Conservation (phyloP, 192 early-diverging fungal species). For the Allomyces javanicus region DNA sequence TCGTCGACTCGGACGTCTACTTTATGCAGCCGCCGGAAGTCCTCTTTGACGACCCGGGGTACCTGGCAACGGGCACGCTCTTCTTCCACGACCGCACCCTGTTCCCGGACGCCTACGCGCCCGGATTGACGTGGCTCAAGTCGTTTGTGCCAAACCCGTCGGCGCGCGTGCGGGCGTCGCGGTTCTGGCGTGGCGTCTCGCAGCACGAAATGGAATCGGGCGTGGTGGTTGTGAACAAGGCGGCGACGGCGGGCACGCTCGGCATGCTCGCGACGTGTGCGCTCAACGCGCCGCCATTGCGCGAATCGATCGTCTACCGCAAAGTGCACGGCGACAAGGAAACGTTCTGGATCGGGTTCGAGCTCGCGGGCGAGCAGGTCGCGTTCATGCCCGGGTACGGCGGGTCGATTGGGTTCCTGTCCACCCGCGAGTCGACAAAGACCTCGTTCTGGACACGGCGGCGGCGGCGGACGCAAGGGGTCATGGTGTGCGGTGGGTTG, state of each 20-base stretch:
- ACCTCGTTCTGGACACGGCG: no score
- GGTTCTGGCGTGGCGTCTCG: slow-evolving; percentile 16
- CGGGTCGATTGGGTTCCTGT: slow-evolving; percentile 27
- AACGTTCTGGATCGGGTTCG: slow-evolving; percentile 44
- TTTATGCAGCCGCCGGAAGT: slow-evolving; percentile 36
- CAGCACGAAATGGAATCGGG: slow-evolving; percentile 45
- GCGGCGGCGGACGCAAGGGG: slow-evolving; percentile 8
- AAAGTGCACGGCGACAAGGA: slow-evolving; percentile 46
- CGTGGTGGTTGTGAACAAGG: slow-evolving; percentile 33
- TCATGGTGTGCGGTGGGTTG: slow-evolving; percentile 21
- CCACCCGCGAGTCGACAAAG: no score
- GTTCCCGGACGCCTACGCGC: slow-evolving; percentile 10
- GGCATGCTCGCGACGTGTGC: slow-evolving; percentile 31
- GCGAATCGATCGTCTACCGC: slow-evolving; percentile 24
- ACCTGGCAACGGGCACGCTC: slow-evolving; percentile 25
- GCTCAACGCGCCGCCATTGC: slow-evolving; percentile 27
- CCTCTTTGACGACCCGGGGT: slow-evolving; percentile 24
- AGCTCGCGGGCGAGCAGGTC: slow-evolving; percentile 34
- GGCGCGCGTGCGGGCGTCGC: slow-evolving; percentile 13
- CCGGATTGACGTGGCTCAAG: slow-evolving; percentile 23
- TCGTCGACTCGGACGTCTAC: slow-evolving; percentile 50
- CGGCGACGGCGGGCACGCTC: slow-evolving; percentile 12
- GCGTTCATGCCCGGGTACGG: slow-evolving; percentile 23
- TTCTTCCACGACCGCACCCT: slow-evolving; percentile 46
- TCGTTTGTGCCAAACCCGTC: slow-evolving; percentile 24